Base-by-base conservation (phyloP, 441 rosid species). In the Populus hybrid region DNA sequence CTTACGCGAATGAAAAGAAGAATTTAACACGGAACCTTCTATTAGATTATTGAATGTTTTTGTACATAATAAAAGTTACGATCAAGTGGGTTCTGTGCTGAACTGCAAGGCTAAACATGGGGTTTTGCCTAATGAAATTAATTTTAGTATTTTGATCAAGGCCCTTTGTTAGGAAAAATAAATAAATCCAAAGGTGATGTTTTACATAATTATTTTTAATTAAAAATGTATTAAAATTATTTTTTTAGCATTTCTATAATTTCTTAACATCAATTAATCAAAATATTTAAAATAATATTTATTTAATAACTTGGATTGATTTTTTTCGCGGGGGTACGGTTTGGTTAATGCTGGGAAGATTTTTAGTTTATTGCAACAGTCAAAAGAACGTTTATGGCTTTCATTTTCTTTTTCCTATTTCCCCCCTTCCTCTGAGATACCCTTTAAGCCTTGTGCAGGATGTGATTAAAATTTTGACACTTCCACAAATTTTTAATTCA, bases 41-140 rank as follows among this genome's bases (percentile, higher is more conserved):
- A 95, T 91, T 75, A 76, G 97, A 66, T 81, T 94, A 79, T 80
- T 94, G 65, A 91, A 94, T 26, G 92, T 85, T 76, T 73, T 94
- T 23, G 90, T 93, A 2, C 95, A 89, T 78, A 89, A 89, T 82
- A 87, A 81, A 82, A 87, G 89, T 75, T 89, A 89, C 57, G 91
- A 89, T 80, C 73, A 86, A 72, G 93, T 89, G 3, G 89, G 88
- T 46, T 6, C 79, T 0, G 78, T 90, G 75, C 91, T 89, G 79
- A 90, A 86, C 72, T 82, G 90, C 28, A 86, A 78, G 24, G 76
- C 73, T 20, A 86, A 87, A 77, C 88, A 87, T 18, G 85, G 84
- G 21, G 90, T 28, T 28, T 28, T 28, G 30, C 30, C 30, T 28
- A 28, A 28, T 28, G 30, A 28, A 28, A 28, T 28, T 28, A 28